Evolutionary conservation across 176 grass and related monocot genomes (phyloP).

Genomic region (Thalia dealbata): DNA sequence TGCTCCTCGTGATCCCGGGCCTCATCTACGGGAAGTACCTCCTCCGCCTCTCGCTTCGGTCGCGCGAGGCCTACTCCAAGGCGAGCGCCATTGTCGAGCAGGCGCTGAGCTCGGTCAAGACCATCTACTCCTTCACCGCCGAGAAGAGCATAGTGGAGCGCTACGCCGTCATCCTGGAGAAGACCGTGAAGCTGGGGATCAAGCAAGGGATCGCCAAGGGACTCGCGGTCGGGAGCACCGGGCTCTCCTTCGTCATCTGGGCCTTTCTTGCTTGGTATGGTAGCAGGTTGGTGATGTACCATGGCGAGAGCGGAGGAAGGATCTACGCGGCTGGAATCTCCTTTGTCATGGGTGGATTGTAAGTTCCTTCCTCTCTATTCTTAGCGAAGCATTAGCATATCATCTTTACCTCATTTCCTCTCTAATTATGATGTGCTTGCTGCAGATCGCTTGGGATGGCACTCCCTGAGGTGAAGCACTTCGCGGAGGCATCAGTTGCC

Average conservation of each 20-base stretch:
- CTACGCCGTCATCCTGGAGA: slow-evolving; percentile 58
- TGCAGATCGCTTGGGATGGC: slow-evolving; percentile 96
- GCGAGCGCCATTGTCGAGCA: slow-evolving; percentile 77
- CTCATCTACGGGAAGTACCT: slow-evolving; percentile 94
- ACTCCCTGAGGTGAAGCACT: slow-evolving; percentile 90
- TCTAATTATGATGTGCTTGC: too few species aligned
- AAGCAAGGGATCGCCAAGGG: slow-evolving; percentile 96
- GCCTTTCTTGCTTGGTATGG: slow-evolving; percentile 97
- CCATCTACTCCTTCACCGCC: slow-evolving; percentile 88
- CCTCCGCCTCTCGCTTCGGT: slow-evolving; percentile 54
- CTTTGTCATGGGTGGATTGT: slow-evolving; percentile 92
- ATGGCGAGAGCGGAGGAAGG: slow-evolving; percentile 69
- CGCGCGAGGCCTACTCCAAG: slow-evolving; percentile 44
- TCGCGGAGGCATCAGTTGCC: slow-evolving; percentile 81
- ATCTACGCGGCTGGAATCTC: slow-evolving; percentile 95
- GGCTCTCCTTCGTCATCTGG: slow-evolving; percentile 84
- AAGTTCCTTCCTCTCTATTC: slow-evolving; percentile 29
- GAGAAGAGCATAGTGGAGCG: slow-evolving; percentile 61
- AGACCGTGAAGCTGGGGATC: slow-evolving; percentile 73
- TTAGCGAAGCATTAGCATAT: too few species aligned
- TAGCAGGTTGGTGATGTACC: slow-evolving; percentile 65
- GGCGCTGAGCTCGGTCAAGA: slow-evolving; percentile 80
- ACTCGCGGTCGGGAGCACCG: slow-evolving; percentile 68
- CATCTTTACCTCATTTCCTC: too few species aligned
- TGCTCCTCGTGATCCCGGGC: slow-evolving; percentile 84